Evolutionary conservation across 768 basidiomycete genomes (phyloP), one percentile per base, ranked within the genome.

Genomic region (Termitomyces sp.): DNA sequence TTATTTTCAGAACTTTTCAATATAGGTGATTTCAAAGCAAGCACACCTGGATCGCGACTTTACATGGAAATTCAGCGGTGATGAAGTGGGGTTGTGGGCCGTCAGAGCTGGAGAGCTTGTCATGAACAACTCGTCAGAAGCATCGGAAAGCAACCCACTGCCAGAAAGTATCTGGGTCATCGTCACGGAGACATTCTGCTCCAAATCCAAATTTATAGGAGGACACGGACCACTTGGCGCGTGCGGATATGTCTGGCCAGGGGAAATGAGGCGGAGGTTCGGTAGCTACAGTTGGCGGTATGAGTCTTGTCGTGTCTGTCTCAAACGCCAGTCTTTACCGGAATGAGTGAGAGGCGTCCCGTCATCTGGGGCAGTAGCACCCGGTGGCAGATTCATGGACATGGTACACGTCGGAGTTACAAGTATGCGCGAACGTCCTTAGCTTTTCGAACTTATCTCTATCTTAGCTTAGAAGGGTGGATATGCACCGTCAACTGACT

Each of bases 21-120:
- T n/a, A 32, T 4, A 32, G 40, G 20, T 1, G 3, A n/a, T 54
- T 16, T 10, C 10, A 7, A 18, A 26, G 52, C n/a, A 9, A 38
- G 43, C 73, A 24, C 56, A 93, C 95, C 73, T 95, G 90, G 33
- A 99, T 84, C 2, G 88, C 84, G 24, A 97, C 87, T 68, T 93
- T 91, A 44, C 88, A 84, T 22, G 93, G 87, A 70, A 99, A 99
- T 68, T 95, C 90, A 51, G 97, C 78, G 0, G 94, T 96, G 65
- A 98, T 91, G 61, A 90, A 90, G 73, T 99, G 96, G 2, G 97
- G 97, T 66, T 98, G 97, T 2, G 95, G 93, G 2, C 97, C 97
- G 68, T 98, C 97, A 3, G 88, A 88, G 68, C 90, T 92, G 22
- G 41, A 57, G 7, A 32, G 53, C 10, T 7, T n/a, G 30, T 33